Base-by-base conservation (phyloP, 1,284 basidiomycete genomes). In the Ceratobasidium theobromae region DNA sequence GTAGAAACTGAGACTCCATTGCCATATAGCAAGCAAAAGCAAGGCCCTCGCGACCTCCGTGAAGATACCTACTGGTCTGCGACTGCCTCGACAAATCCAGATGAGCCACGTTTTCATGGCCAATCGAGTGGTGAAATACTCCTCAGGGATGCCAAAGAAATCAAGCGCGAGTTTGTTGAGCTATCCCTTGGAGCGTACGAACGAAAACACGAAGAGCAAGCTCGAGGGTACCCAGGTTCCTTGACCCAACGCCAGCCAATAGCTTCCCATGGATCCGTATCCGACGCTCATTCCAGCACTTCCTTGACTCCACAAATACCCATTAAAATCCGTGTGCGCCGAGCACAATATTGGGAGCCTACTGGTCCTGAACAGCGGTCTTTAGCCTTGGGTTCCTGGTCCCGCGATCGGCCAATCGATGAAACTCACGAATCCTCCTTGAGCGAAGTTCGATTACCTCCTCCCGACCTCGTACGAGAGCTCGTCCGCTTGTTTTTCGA, bases 401-500 rank as follows among this genome's bases (percentile, higher is more conserved):
- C n/a, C n/a, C n/a, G n/a, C n/a, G n/a, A n/a, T n/a, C n/a, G n/a
- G n/a, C n/a, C n/a, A n/a, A n/a, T n/a, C n/a, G n/a, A n/a, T n/a
- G n/a, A n/a, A 14, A 32, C n/a, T 21, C 12, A 11, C 41, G 27
- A 38, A 54, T 9, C 40, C 43, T 21, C 25, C 0, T 41, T 54
- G 11, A 25, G 18, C 23, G 49, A 41, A 45, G 40, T 67, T 5
- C 5, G 28, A 21, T 85, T 88, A 69, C 88, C 87, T 14, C 80
- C 85, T 0, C 73, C 76, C 21, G 87, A 81, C 45, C 77, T 85
- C 14, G 77, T 77, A 0, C 70, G 72, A 1, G 68, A 67, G 1
- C 78, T 86, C 21, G 78, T 86, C 69, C 77, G 80, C 28, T 73
- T 80, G 14, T 85, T 80, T 70, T 86, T 86, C 69, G 67, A 73